Conservation (phyloP, 768 basidiomycete genomes). For the Rhodosporidiobolus odoratus region DNA sequence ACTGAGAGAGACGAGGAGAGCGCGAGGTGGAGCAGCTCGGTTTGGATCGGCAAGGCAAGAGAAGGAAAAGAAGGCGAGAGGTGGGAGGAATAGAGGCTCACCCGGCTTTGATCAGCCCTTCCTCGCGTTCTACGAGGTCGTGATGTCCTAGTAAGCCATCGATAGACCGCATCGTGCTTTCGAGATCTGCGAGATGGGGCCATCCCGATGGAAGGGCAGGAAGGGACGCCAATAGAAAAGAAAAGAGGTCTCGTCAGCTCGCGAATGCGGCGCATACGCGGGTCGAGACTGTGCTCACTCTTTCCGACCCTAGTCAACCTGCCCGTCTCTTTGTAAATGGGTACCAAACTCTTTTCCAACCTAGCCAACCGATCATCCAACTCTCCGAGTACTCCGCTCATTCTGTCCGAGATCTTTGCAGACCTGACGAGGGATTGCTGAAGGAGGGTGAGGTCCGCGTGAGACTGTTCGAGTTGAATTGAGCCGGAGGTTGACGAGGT, state of each 20-base stretch:
- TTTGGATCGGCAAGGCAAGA: not conserved
- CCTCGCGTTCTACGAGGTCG: constrained; percentile 41
- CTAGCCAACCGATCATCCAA: constrained; percentile 42
- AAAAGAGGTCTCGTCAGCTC: not conserved
- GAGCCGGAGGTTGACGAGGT: constrained; percentile 6
- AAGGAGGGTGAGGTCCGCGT: constrained; percentile 40
- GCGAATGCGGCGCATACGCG: not conserved
- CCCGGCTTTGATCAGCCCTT: constrained; percentile 36
- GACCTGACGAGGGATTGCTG: constrained; percentile 38
- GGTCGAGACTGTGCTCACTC: constrained; percentile 16
- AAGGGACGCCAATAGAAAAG: not conserved
- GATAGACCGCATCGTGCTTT: constrained; percentile 37
- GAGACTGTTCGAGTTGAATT: constrained; percentile 32
- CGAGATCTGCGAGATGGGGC: constrained; percentile 32
- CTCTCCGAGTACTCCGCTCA: constrained; percentile 31
- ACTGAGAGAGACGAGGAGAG: too few species aligned
- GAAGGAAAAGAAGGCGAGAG: not conserved
- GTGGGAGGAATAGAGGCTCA: not conserved
- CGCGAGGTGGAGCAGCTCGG: not conserved
- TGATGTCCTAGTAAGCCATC: constrained; percentile 40
- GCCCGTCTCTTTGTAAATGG: constrained; percentile 41
- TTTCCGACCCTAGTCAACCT: constrained; percentile 34
- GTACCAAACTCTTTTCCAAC: constrained; percentile 40
- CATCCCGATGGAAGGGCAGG: not conserved
- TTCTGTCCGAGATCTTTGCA: constrained; percentile 32